phyloP scores from a whole-genome alignment of 192 early-diverging fungal genomes.

The Lobosporangium transversale region DNA sequence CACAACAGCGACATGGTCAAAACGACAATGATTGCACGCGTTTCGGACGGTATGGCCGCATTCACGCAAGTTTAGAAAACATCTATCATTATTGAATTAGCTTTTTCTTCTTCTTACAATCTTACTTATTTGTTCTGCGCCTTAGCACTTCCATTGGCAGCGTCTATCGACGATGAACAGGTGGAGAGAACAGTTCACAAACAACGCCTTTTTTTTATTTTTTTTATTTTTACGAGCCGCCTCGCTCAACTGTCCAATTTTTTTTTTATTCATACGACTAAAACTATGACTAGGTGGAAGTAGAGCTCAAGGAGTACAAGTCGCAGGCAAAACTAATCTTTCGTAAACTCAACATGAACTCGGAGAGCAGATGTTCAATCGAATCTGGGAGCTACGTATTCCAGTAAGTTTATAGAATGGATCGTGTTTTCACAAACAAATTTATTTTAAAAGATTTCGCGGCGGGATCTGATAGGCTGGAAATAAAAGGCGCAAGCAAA shows the following conservation, averaged over 20 bases:
- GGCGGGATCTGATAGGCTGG: constrained; percentile 47
- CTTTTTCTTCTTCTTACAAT: no score
- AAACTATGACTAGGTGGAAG: constrained; percentile 77
- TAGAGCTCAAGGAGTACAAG: constrained; percentile 91
- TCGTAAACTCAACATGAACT: constrained; percentile 84
- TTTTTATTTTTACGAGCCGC: no score
- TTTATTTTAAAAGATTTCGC: constrained; percentile 22
- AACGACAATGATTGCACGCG: constrained; percentile 92
- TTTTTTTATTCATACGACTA: no score
- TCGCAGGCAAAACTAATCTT: constrained; percentile 94
- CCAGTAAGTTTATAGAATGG: constrained; percentile 69
- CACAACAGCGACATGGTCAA: constrained; percentile 92
- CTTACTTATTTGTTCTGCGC: no score
- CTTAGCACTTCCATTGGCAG: constrained; percentile 86
- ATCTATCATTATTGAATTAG: no score
- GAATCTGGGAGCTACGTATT: constrained; percentile 91
- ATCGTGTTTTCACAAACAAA: background rate
- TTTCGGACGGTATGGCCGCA: constrained; percentile 74
- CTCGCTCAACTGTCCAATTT: no score
- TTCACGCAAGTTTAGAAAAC: no score
- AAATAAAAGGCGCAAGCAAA: background rate
- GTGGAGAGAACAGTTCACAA: no score
- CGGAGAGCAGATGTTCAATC: constrained; percentile 93
- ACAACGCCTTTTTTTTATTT: no score
- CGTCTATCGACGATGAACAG: constrained; percentile 96